Evolutionary conservation across 805 yeast species (phyloP), one percentile per base, ranked within the genome.

Genomic region (Candida chilensis): DNA sequence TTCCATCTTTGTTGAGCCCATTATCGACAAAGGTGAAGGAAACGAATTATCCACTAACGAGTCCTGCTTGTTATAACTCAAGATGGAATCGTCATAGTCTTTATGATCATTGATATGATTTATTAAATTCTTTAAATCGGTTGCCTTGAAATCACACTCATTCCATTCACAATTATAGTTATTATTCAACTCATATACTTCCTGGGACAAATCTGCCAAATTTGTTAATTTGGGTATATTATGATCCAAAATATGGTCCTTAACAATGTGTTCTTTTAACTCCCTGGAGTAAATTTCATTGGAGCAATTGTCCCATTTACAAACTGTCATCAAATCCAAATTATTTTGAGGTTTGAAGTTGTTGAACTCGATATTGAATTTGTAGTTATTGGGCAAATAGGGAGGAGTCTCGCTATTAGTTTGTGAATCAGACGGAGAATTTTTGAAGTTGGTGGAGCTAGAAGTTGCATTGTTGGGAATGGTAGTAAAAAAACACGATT

Each of bases 261-360:
- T 64, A 22, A 64, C 54, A 15, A 78, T 41, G 46, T 80, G 87
- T 26, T 61, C 57, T 34, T 71, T 73, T 20, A 74, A 41, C 16
- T 60, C 60, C 3, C 54, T 36, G 5, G 63, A 38, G 18, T 57
- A 51, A 27, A 69, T 57, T 17, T 42, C 44, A 27, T 61, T 58
- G 8, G 50, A 48, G 47, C 94, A 84, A 33, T 70, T 61, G 29
- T 73, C 74, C 94, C 94, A 84, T 46, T 74, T 69, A 50, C 94
- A 83, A n/a, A n/a, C n/a, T n/a, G n/a, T n/a, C n/a, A n/a, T n/a
- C n/a, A n/a, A n/a, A n/a, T n/a, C n/a, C n/a, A n/a, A n/a, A n/a
- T n/a, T n/a, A n/a, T n/a, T n/a, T n/a, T n/a, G n/a, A 32, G 41
- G 46, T 36, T 42, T 42, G 38, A 49, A 48, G 36, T 49, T 55